phyloP scores from a whole-genome alignment of 352 stramenopile genomes.

The Pythium brassicae region DNA sequence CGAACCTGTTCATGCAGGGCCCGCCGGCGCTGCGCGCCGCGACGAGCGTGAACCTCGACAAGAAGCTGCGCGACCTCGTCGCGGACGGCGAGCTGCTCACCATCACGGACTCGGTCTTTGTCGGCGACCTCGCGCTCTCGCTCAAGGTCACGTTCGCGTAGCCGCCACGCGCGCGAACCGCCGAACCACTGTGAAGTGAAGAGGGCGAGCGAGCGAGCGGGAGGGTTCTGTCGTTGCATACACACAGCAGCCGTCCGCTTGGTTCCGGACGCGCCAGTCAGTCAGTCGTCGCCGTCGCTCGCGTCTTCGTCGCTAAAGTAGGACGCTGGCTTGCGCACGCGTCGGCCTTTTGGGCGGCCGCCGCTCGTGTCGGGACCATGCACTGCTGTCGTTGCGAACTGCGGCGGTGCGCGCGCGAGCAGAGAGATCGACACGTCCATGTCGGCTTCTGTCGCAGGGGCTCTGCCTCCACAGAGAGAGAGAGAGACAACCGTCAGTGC shows the following conservation, averaged over 20 bases:
- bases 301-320: slow-evolving; percentile 83
- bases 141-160: slow-evolving; percentile 52
- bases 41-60: slow-evolving; percentile 91
- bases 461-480: slow-evolving; percentile 18
- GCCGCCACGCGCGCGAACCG: background rate
- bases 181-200: too few relatives aligned
- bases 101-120: slow-evolving; percentile 94
- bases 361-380: background rate
- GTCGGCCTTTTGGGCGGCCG: slow-evolving; percentile 10
- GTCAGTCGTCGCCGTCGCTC: slow-evolving; percentile 44
- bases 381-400: slow-evolving; percentile 3
- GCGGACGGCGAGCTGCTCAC: slow-evolving; percentile 87
- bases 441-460: slow-evolving; percentile 39
- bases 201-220: too few relatives aligned
- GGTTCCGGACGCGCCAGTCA: too few relatives aligned
- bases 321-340: slow-evolving; percentile 30
- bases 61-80: slow-evolving; percentile 87
- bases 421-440: slow-evolving; percentile 61
- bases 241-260: too few relatives aligned
- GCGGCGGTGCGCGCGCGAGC: slow-evolving; percentile 49
- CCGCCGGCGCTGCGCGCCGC: slow-evolving; percentile 79
- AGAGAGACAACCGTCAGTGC: background rate
- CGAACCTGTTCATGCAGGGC: slow-evolving; percentile 81
- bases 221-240: too few relatives aligned
- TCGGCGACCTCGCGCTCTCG: slow-evolving; percentile 68